Evolutionary conservation across 176 grass and related monocot species (phyloP).

Genomic region (Aegilops tauschii): DNA sequence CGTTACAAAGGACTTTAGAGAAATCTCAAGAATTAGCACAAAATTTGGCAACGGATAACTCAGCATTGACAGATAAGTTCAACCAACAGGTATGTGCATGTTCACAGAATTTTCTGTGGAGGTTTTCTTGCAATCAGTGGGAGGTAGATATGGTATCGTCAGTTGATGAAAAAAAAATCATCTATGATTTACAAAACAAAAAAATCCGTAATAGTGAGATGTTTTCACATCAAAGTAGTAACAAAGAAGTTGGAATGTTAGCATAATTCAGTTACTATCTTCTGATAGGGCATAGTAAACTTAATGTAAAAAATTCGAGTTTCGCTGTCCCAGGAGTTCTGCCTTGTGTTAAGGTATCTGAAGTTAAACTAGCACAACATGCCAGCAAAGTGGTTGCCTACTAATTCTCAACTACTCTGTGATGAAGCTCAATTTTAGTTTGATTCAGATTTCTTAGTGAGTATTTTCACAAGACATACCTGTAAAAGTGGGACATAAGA

Average conservation of each 20-base stretch:
- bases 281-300: neutral
- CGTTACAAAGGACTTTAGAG: constrained; percentile 83
- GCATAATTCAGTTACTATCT: constrained; percentile 4
- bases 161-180: neutral
- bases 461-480: neutral
- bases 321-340: neutral
- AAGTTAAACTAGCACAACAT: constrained; percentile 18
- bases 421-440: neutral
- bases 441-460: neutral
- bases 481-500: constrained; percentile 12
- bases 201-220: neutral
- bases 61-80: constrained; percentile 90
- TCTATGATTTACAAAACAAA: neutral
- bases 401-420: neutral
- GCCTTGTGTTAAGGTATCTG: neutral
- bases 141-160: constrained; percentile 1
- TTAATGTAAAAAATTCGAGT: neutral
- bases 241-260: neutral
- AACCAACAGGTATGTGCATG: constrained; percentile 74
- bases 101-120: neutral
- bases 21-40: constrained; percentile 74
- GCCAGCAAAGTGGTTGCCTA: constrained; percentile 8
- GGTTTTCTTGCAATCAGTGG: neutral
- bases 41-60: constrained; percentile 85
- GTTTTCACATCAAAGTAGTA: neutral